phyloP scores from a whole-genome alignment of 495 filamentous ascomycete genomes.

The Podospora pseudoanserina region DNA sequence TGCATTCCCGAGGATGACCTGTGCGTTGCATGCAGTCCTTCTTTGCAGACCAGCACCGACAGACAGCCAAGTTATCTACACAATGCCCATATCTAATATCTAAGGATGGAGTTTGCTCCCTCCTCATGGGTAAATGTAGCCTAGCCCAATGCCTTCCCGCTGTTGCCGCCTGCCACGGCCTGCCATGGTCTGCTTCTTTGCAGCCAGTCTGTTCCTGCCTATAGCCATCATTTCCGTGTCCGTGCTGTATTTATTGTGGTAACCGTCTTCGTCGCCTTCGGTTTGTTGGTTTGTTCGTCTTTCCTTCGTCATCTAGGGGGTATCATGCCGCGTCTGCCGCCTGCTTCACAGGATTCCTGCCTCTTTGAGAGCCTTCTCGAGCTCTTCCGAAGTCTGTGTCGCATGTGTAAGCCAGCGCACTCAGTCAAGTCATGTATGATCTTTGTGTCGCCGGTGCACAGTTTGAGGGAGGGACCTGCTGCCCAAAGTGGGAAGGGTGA shows the following conservation, averaged over 20 bases:
- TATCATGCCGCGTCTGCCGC: conserved; percentile 14
- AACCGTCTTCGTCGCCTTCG: background rate
- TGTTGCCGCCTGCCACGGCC: background rate
- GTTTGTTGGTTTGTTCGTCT: conserved; percentile 8
- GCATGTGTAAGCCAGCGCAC: conserved; percentile 20
- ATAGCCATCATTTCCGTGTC: background rate
- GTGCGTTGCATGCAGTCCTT: background rate
- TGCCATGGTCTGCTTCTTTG: conserved; percentile 10
- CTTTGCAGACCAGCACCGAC: conserved; percentile 15
- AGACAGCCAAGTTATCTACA: conserved; percentile 31
- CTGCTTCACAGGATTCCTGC: conserved; percentile 38
- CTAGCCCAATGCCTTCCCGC: conserved; percentile 8
- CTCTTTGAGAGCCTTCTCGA: conserved; percentile 38
- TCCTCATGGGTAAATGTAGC: conserved; percentile 38
- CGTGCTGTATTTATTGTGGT: background rate
- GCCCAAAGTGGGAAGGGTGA: conserved; percentile 9
- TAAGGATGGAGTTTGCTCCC: conserved; percentile 40
- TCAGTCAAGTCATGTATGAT: conserved; percentile 2
- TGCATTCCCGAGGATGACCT: conserved; percentile 6
- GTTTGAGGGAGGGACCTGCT: conserved; percentile 8
- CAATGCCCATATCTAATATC: conserved; percentile 33
- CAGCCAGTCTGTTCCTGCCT: conserved; percentile 6
- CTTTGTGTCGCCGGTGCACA: background rate
- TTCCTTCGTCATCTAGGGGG: conserved; percentile 1
- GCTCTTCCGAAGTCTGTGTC: conserved; percentile 35